phyloP scores from a whole-genome alignment of 495 filamentous ascomycete genomes.

The Penicillium soppii region DNA sequence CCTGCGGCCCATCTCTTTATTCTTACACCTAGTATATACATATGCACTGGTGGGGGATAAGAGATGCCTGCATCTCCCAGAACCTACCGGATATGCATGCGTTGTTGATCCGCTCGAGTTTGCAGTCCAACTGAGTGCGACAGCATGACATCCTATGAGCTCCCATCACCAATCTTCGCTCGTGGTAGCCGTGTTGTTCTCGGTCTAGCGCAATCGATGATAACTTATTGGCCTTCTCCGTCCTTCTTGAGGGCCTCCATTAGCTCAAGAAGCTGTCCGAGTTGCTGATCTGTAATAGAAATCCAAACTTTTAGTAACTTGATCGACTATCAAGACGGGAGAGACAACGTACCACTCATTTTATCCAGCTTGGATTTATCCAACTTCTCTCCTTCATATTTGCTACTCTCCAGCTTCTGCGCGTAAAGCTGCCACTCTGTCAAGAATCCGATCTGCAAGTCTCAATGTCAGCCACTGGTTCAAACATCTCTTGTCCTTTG shows the following conservation, averaged over 20 bases:
- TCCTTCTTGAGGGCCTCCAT: constrained; percentile 73
- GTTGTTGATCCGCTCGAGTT: background rate
- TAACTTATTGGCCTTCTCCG: constrained; percentile 18
- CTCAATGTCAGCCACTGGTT: constrained; percentile 11
- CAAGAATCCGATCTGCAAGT: constrained; percentile 79
- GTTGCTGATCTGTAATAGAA: constrained; percentile 70
- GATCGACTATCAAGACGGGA: constrained; percentile 5
- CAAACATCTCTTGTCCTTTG: background rate
- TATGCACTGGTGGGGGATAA: background rate
- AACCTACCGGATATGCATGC: background rate
- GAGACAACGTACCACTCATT: constrained; percentile 79
- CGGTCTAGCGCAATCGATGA: background rate
- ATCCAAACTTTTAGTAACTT: constrained; percentile 8
- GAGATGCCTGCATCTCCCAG: constrained; percentile 22
- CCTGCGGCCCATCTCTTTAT: constrained; percentile 2
- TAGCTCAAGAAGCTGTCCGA: constrained; percentile 90
- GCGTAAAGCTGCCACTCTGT: constrained; percentile 96
- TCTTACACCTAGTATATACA: constrained; percentile 23
- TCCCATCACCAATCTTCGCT: background rate
- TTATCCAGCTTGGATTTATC: constrained; percentile 80
- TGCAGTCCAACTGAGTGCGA: background rate
- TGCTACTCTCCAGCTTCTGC: constrained; percentile 82
- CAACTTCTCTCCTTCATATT: constrained; percentile 75
- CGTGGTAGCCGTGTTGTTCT: background rate
- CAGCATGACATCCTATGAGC: background rate